Conservation (phyloP, 805 yeast species). For the Yarrowia bubula region DNA sequence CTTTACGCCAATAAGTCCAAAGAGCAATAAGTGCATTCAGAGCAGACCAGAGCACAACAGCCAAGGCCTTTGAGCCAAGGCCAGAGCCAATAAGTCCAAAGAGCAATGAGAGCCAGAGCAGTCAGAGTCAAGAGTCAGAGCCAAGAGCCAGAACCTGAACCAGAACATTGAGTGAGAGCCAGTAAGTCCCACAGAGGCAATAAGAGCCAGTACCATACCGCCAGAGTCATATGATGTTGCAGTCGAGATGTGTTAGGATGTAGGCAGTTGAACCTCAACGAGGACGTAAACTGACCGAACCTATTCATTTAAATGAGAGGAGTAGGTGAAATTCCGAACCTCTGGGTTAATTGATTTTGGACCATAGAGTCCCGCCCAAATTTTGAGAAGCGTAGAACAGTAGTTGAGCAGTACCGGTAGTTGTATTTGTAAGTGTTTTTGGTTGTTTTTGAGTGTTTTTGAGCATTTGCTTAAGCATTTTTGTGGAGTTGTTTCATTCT, state of each 20-base stretch:
- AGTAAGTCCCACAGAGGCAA: not conserved
- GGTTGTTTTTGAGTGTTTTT: no score
- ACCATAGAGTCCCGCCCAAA: slow-evolving; percentile 7
- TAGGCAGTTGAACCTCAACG: slow-evolving; percentile 22
- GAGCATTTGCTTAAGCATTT: no score
- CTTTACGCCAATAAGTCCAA: no score
- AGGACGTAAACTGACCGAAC: slow-evolving; percentile 17
- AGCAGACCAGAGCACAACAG: slow-evolving; percentile 9
- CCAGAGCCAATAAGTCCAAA: slow-evolving; percentile 1
- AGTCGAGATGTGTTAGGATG: slow-evolving; percentile 22
- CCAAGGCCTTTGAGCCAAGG: slow-evolving; percentile 13
- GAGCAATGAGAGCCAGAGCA: slow-evolving; percentile 16
- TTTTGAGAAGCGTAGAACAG: no score
- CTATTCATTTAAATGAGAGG: slow-evolving; percentile 8
- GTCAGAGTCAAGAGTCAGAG: not conserved
- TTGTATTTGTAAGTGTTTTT: not conserved
- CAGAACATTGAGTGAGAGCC: no score
- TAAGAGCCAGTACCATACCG: no score
- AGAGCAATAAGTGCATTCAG: no score
- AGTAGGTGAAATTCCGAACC: slow-evolving; percentile 16
- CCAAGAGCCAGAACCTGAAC: not conserved
- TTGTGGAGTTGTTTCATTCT: no score
- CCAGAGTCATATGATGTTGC: not conserved
- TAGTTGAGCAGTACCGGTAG: not conserved
- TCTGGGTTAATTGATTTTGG: slow-evolving; percentile 10